Base-by-base conservation (phyloP, 257 asterid species). In the Solanum medicagineum region DNA sequence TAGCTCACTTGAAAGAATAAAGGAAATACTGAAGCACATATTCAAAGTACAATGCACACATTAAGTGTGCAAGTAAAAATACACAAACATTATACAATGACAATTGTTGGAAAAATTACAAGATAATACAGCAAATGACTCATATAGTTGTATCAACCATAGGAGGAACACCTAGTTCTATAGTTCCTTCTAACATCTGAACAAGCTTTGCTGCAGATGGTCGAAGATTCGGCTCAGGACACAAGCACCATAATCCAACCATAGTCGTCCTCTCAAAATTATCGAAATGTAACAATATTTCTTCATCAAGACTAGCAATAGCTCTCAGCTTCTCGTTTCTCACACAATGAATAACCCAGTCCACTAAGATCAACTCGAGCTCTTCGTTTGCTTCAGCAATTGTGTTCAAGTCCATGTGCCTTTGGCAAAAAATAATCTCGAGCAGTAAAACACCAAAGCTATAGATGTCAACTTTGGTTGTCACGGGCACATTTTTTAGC, bases 381-480 rank as follows among this genome's bases (percentile, higher is more conserved):
- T 42, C 60, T n/a, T 83, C 65, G 15, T 68, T 63, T 83, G 8
- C 47, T 65, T 65, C 53, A 17, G 10, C 40, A 26, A 19, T 6
- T 70, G 42, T 12, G 16, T 68, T 55, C 59, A 51, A 65, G 42
- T 85, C 83, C 8, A 81, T 65, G 40, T 85, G 62, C 84, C n/a
- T 85, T 66, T 84, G 8, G 54, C 75, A 57, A 49, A 74, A 81
- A 20, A 82, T 49, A 17, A 93, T 82, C 71, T 93, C 97, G 87
- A 92, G 54, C 12, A 92, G 29, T 86, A 93, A 91, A 63, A 91
- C 91, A 0, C 94, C 97, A 26, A 86, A 93, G 81, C 93, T 93
- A 15, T 86, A 92, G 24, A 93, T 94, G 22, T 93, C 97, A 3
- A 90, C 94, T 77, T 93, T 93, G 1, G 90, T 86, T 2, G 96